Conservation (phyloP, 768 basidiomycete species). For the Pholiota microspora region DNA sequence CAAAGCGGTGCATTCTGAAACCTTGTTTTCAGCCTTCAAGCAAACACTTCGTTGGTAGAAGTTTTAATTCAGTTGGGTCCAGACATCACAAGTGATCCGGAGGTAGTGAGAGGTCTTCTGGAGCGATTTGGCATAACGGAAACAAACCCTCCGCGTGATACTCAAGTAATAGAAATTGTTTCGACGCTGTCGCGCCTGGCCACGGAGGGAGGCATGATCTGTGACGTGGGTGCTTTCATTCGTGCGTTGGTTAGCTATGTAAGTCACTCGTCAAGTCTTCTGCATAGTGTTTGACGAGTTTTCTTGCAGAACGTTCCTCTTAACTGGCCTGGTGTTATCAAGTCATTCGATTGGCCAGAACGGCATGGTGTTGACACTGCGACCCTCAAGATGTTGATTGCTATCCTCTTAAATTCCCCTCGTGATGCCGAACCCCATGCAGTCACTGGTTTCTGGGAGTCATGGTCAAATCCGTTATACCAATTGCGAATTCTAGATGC, state of each 20-base stretch:
- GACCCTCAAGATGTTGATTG: constrained; percentile 84
- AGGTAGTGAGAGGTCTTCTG: constrained; percentile 66
- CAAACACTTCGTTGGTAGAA: constrained; percentile 71
- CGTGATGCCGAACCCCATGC: constrained; percentile 76
- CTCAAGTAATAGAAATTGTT: constrained; percentile 69
- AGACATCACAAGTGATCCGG: constrained; percentile 74
- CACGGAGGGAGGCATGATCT: constrained; percentile 67
- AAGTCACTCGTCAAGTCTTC: constrained; percentile 30
- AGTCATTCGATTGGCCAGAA: constrained; percentile 82
- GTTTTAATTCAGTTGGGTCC: constrained; percentile 74
- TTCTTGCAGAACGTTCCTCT: constrained; percentile 55
- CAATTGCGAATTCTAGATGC: constrained; percentile 88
- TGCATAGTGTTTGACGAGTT: constrained; percentile 2
- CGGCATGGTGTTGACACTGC: constrained; percentile 86
- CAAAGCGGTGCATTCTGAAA: constrained; percentile 13
- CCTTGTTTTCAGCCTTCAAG: constrained; percentile 48
- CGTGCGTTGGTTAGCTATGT: constrained; percentile 74
- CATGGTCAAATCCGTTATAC: constrained; percentile 82
- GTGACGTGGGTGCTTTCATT: constrained; percentile 74
- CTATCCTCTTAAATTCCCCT: constrained; percentile 81
- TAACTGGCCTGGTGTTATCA: constrained; percentile 81
- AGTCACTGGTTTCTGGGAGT: constrained; percentile 81
- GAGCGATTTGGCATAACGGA: constrained; percentile 77
- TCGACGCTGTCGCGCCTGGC: constrained; percentile 65
- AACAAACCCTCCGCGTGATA: constrained; percentile 65